These are phyloP conservation scores for Phlebiopsis gigantea DNA, from an alignment of 768 basidiomycete genomes.

Conservation along the genomic window DNA sequence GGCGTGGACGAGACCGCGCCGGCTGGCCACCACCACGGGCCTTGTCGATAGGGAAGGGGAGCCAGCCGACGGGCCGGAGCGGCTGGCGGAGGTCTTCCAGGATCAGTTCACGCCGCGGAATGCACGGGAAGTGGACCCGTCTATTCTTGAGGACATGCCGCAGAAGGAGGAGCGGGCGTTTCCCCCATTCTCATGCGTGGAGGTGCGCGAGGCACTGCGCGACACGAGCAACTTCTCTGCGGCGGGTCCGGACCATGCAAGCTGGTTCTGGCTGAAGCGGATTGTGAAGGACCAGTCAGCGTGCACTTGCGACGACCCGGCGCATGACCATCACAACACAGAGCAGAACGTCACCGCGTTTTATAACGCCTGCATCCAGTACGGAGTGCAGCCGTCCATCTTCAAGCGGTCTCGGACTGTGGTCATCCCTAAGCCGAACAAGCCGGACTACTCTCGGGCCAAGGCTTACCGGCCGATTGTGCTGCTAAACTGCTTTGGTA, in stretches of 20 bases:
- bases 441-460: constrained; percentile 16
- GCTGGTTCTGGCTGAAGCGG: constrained; percentile 12
- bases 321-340: background rate
- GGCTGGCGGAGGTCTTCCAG: constrained; percentile 9
- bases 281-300: background rate
- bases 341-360: background rate
- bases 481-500: constrained; percentile 20
- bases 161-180: background rate
- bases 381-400: background rate
- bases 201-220: constrained; percentile 10
- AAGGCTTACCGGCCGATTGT: constrained; percentile 25
- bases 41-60: background rate
- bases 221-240: constrained; percentile 11
- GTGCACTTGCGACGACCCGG: background rate
- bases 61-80: background rate
- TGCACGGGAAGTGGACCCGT: background rate
- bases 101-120: constrained; percentile 5
- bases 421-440: constrained; percentile 21
- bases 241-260: constrained; percentile 12
- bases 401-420: constrained; percentile 16
- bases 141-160: constrained; percentile 5
- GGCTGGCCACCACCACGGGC: background rate
- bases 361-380: constrained; percentile 12
- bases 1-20: constrained; percentile 4
- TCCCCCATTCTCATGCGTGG: background rate